Conservation (phyloP, 768 basidiomycete genomes). For the Rhodotorula toruloides region DNA sequence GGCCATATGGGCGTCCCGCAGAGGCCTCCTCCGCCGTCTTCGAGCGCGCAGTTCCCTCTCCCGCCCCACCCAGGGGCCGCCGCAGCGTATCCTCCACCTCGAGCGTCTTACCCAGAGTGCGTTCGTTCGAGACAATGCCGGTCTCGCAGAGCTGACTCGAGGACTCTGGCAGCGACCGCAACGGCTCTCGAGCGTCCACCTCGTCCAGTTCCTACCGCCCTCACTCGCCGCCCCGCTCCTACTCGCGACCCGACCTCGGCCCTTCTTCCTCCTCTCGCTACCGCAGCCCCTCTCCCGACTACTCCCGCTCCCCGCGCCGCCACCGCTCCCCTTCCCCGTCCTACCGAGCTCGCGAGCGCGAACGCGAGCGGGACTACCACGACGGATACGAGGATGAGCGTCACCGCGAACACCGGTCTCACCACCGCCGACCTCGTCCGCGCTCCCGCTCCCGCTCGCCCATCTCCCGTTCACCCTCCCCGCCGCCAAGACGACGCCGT, state of each 20-base stretch:
- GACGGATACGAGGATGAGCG: background rate
- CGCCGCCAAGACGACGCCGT: background rate
- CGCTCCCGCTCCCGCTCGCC: slow-evolving; percentile 10
- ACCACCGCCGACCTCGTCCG: background rate
- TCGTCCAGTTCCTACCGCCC: background rate
- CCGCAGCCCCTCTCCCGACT: background rate
- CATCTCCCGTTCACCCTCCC: background rate
- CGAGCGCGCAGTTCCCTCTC: too few species aligned
- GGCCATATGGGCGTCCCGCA: too few species aligned
- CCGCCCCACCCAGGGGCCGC: too few species aligned
- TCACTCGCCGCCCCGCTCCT: background rate
- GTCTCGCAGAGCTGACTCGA: background rate
- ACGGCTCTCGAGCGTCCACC: background rate
- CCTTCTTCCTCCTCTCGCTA: background rate
- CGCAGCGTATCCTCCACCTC: too few species aligned
- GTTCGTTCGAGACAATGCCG: too few species aligned
- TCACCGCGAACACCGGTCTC: background rate
- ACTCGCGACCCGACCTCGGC: background rate
- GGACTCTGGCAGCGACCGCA: background rate
- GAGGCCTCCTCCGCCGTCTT: too few species aligned
- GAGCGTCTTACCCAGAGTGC: too few species aligned
- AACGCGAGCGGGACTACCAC: too few species aligned
- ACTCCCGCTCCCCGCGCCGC: background rate
- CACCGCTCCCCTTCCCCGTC: background rate
- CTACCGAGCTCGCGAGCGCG: background rate